These are phyloP conservation scores for Alternaria tenuissima DNA, from an alignment of 2,329 filamentous ascomycete genomes.

Conservation along the genomic window DNA sequence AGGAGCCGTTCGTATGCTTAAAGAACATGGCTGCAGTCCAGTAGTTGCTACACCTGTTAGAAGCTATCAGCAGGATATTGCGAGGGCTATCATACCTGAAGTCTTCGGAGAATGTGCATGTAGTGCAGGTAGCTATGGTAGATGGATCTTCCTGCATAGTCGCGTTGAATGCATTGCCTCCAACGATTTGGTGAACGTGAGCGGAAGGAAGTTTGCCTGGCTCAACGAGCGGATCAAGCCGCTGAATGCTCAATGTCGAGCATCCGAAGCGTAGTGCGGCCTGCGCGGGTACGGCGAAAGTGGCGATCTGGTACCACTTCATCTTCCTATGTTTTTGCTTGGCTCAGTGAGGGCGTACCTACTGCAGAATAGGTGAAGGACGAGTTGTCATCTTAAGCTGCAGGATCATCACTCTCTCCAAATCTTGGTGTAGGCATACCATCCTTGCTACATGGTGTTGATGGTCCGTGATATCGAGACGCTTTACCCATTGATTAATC, in stretches of 20 bases:
- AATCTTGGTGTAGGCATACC: background rate
- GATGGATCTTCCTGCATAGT: slow-evolving; percentile 26
- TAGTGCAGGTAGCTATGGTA: slow-evolving; percentile 21
- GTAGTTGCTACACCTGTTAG: slow-evolving; percentile 28
- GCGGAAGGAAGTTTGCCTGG: slow-evolving; percentile 29
- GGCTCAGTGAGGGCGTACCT: background rate
- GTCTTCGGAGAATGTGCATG: slow-evolving; percentile 30
- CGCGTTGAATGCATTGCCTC: slow-evolving; percentile 32
- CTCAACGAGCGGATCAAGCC: slow-evolving; percentile 39
- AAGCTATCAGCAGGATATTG: background rate
- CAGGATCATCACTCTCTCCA: background rate
- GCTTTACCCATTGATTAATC: slow-evolving; percentile 20
- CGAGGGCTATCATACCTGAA: slow-evolving; percentile 14
- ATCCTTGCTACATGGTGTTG: slow-evolving; percentile 5
- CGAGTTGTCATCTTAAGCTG: slow-evolving; percentile 7
- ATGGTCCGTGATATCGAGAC: slow-evolving; percentile 5
- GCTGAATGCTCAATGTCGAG: slow-evolving; percentile 34
- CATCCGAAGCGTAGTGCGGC: slow-evolving; percentile 38
- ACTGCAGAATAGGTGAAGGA: background rate
- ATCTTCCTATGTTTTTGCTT: slow-evolving; percentile 17
- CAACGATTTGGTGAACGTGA: slow-evolving; percentile 34
- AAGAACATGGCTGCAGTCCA: slow-evolving; percentile 46
- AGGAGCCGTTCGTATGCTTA: slow-evolving; percentile 37
- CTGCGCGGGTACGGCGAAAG: slow-evolving; percentile 26
- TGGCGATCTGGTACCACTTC: slow-evolving; percentile 27